Percentiles rank a stretch among this genome's conserved stretches.
Conservation (phyloP, 1,139 yeast genomes). For the Tardiomyces blankii region DNA sequence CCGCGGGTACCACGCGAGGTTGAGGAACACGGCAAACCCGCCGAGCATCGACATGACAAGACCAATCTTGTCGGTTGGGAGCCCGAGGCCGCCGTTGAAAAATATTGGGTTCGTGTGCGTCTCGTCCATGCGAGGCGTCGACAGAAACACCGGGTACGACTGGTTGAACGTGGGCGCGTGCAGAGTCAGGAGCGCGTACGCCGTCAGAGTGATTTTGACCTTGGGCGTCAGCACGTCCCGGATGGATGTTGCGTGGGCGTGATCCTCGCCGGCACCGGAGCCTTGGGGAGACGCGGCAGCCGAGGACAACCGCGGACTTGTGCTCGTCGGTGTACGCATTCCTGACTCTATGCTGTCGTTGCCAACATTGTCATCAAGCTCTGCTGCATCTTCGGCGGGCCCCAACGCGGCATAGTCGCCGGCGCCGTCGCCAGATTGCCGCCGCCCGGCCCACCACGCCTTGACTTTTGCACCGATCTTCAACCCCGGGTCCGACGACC, state of each 20-base stretch:
- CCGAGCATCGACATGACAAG: constrained; percentile 45
- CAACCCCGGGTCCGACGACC: constrained; percentile 36
- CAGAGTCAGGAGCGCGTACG: constrained; percentile 28
- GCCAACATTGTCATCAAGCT: too few relatives aligned
- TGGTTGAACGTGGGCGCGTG: constrained; percentile 45
- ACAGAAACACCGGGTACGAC: constrained; percentile 48
- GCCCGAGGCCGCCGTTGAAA: constrained; percentile 41
- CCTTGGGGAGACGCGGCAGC: constrained; percentile 4
- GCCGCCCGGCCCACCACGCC: neutral
- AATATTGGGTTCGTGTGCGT: constrained; percentile 26
- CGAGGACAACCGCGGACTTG: too few relatives aligned
- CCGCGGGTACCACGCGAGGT: constrained; percentile 41
- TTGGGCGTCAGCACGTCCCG: constrained; percentile 13
- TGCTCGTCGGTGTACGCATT: too few relatives aligned
- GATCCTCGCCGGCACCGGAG: constrained; percentile 4
- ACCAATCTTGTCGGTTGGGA: constrained; percentile 40
- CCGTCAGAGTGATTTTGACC: constrained; percentile 16
- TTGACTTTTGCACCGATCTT: neutral
- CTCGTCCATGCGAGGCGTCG: constrained; percentile 33
- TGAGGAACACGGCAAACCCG: constrained; percentile 39
- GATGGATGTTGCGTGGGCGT: constrained; percentile 1
- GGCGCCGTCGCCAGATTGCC: too few relatives aligned
- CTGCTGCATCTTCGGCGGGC: too few relatives aligned
- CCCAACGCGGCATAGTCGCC: too few relatives aligned
- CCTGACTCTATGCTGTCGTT: too few relatives aligned